Evolutionary conservation across 768 basidiomycete genomes (phyloP).

Genomic region (Pleurotus salmoneostramineus): DNA sequence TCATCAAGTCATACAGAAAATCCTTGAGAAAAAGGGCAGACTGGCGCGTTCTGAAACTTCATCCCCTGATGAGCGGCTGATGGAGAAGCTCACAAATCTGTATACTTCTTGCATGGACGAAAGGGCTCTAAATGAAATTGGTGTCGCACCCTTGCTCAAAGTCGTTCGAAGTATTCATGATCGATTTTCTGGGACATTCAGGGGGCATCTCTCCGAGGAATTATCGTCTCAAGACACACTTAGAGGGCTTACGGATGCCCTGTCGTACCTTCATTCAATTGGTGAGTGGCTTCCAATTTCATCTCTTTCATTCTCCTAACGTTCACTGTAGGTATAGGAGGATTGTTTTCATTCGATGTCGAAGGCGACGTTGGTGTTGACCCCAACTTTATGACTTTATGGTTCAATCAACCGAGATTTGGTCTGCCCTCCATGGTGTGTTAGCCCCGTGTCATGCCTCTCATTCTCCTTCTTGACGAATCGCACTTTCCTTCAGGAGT

Average conservation of each 20-base stretch:
- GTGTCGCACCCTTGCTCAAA: constrained; percentile 63
- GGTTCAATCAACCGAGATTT: constrained; percentile 78
- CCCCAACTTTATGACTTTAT: constrained; percentile 80
- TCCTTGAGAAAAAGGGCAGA: constrained; percentile 54
- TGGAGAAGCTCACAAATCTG: constrained; percentile 64
- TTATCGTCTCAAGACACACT: constrained; percentile 18
- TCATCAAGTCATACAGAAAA: constrained; percentile 67
- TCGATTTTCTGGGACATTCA: constrained; percentile 47
- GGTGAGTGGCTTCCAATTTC: constrained; percentile 38
- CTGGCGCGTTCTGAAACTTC: constrained; percentile 8
- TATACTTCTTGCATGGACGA: constrained; percentile 85
- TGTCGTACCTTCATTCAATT: constrained; percentile 84
- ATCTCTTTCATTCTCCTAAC: not conserved
- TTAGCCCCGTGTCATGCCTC: constrained; percentile 6
- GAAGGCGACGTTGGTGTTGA: constrained; percentile 88
- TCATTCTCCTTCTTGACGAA: not conserved
- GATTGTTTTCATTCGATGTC: constrained; percentile 75
- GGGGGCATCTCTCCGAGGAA: constrained; percentile 22
- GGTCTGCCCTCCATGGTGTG: constrained; percentile 85
- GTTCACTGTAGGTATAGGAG: constrained; percentile 56
- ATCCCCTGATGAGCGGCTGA: constrained; percentile 50
- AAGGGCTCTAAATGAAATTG: constrained; percentile 67
- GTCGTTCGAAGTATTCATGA: constrained; percentile 59
- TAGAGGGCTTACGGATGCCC: constrained; percentile 71
- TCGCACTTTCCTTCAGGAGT: constrained; percentile 51